phyloP scores from a whole-genome alignment of 2,329 filamentous ascomycete genomes.

The Ceratocystis cacaofunesta region DNA sequence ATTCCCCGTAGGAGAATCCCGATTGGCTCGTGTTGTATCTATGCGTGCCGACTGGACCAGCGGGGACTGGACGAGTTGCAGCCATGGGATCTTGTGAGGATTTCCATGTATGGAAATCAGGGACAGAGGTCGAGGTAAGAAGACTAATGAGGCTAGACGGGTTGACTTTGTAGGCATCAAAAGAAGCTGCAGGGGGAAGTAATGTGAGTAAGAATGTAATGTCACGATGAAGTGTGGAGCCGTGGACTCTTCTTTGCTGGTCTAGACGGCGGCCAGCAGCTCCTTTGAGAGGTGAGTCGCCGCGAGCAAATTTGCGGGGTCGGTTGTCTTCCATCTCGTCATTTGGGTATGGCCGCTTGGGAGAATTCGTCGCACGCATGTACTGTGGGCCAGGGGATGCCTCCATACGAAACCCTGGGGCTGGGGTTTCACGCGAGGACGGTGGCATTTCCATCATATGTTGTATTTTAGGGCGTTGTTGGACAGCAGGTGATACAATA shows the following conservation, averaged over 20 bases:
- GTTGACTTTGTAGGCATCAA: conserved; percentile 25
- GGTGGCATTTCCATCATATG: conserved; percentile 32
- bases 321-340: conserved; percentile 63
- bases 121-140: conserved; percentile 50
- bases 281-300: conserved; percentile 85
- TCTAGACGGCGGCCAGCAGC: conserved; percentile 74
- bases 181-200: conserved; percentile 45
- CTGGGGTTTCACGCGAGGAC: conserved; percentile 34
- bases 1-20: conserved; percentile 32
- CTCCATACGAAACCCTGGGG: conserved; percentile 23
- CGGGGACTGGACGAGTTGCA: conserved; percentile 19
- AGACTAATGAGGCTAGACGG: conserved; percentile 58
- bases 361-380: conserved; percentile 35
- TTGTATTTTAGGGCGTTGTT: conserved; percentile 51
- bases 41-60: conserved; percentile 29
- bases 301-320: conserved; percentile 73
- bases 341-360: conserved; percentile 44
- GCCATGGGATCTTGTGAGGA: conserved; percentile 21
- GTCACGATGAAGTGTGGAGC: conserved; percentile 56
- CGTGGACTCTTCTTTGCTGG: conserved; percentile 52
- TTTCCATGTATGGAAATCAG: conserved; percentile 44
- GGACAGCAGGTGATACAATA: conserved; percentile 65
- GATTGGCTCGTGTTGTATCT: conserved; percentile 31
- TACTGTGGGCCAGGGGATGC: conserved; percentile 30
- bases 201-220: conserved; percentile 53